phyloP scores from a whole-genome alignment of 208 protist species.

The Trypanosoma cruzi region DNA sequence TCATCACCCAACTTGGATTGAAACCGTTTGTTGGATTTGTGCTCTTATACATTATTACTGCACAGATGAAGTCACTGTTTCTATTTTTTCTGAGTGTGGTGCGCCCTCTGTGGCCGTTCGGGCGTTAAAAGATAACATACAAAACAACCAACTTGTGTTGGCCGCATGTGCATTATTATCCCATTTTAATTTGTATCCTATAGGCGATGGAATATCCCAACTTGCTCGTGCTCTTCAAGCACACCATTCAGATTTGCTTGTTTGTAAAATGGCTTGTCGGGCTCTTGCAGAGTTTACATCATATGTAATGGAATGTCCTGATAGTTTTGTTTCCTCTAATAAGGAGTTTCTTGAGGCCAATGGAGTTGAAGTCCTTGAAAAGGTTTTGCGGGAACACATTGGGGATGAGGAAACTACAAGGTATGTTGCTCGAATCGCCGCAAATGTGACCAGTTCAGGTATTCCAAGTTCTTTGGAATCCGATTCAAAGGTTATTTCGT shows the following conservation, averaged over 20 bases:
- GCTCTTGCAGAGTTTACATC: conserved; percentile 88
- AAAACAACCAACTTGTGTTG: conserved; percentile 52
- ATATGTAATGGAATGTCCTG: conserved; percentile 75
- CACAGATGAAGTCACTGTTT: conserved; percentile 89
- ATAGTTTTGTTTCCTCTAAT: conserved; percentile 61
- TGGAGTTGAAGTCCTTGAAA: conserved; percentile 69
- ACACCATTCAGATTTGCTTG: conserved; percentile 49
- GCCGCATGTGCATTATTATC: conserved; percentile 69
- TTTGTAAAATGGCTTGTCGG: conserved; percentile 54
- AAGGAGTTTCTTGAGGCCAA: conserved; percentile 76
- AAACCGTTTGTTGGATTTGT: conserved; percentile 79
- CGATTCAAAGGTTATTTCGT: conserved; percentile 62
- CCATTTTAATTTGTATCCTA: conserved; percentile 89
- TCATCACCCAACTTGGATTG: conserved; percentile 70
- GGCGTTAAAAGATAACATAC: conserved; percentile 54
- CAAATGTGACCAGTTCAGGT: conserved; percentile 80
- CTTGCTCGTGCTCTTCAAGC: conserved; percentile 57
- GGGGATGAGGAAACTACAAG: conserved; percentile 73
- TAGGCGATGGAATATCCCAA: conserved; percentile 85
- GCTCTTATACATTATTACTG: conserved; percentile 91
- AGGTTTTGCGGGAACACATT: conserved; percentile 66
- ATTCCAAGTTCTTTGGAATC: conserved; percentile 43
- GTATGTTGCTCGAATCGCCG: conserved; percentile 65
- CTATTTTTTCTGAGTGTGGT: conserved; percentile 85
- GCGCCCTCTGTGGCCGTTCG: conserved; percentile 69